These are phyloP conservation scores for Spirogloea muscicola DNA, from an alignment of 139 green algal species.

Conservation along the genomic window DNA sequence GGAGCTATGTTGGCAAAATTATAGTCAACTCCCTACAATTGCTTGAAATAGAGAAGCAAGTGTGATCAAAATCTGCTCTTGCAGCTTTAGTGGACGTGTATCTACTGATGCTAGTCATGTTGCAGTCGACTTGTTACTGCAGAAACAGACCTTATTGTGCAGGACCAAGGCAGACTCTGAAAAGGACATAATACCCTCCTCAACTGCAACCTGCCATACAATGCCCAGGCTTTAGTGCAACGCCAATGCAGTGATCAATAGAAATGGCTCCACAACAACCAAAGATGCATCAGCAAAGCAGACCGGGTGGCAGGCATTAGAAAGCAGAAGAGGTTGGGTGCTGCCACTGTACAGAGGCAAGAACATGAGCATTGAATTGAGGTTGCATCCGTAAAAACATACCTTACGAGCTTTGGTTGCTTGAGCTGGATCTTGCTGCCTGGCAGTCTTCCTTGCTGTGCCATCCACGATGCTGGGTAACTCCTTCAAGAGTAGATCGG, in stretches of 20 bases:
- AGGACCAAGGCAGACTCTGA: constrained; percentile 52
- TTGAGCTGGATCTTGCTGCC: constrained; percentile 14
- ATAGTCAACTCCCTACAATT: too few species aligned
- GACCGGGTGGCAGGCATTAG: not conserved
- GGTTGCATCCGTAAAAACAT: too few species aligned
- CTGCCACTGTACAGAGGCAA: not conserved
- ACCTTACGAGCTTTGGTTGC: constrained; percentile 17
- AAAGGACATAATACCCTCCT: constrained; percentile 75
- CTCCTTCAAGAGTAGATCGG: constrained; percentile 12
- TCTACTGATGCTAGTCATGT: too few species aligned
- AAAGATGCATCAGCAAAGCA: constrained; percentile 4
- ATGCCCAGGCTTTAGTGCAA: not conserved
- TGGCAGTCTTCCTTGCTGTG: not conserved
- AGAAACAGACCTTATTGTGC: constrained; percentile 80
- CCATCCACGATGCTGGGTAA: constrained; percentile 9
- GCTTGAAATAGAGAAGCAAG: too few species aligned
- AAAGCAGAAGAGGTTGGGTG: constrained; percentile 5
- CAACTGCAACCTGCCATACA: constrained; percentile 47
- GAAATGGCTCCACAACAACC: not conserved
- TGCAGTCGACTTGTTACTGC: too few species aligned
- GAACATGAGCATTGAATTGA: too few species aligned
- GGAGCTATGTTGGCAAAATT: too few species aligned
- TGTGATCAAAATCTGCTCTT: too few species aligned
- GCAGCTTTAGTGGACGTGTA: too few species aligned
- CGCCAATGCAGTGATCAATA: not conserved